Evolutionary conservation across 495 filamentous ascomycete species (phyloP), one percentile per base, ranked within the genome.

Genomic region (Rhypophila decipiens): DNA sequence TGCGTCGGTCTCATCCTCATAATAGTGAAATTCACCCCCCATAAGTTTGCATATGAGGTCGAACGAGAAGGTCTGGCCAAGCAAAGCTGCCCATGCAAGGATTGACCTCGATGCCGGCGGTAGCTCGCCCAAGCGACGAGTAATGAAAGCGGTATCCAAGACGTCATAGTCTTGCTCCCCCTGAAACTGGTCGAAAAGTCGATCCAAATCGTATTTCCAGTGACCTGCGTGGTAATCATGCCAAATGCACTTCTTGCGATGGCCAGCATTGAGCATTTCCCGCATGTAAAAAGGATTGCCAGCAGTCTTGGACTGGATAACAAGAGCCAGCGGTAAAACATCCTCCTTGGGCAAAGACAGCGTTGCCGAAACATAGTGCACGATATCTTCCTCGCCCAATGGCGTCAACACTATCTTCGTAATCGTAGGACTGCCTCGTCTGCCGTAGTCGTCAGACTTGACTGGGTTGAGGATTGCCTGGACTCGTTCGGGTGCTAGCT

Each of bases 261-360:
- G 83, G 57, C 86, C 90, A 7, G 85, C 83, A 57, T 85, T 86
- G n/a, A 96, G 75, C 80, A 96, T 90, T 61, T 94, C 86, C 24
- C 86, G 79, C 50, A 95, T 83, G 53, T 90, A 91, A 61, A 95
- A 95, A 0, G 87, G 86, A 56, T 94, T 93, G 0, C 88, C 87
- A 12, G 75, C 72, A 19, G 82, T 86, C 65, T 90, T 90, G 54
- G 89, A 87, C 61, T 89, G 85, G 15, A 94, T 76, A 10, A 90
- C 82, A 17, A 85, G 78, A 9, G 82, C 79, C 11, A 88, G 61
- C 5, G 83, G 74, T 7, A 83, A 51, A 17, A 83, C 73, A 35
- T 85, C 79, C 31, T 82, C 79, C 31, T 64, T 67, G 9, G 76
- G 68, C 35, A 79, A 60, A 42, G 74, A 81, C 7, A 96, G 78